Percentiles rank a stretch among this genome's conserved stretches.
Conservation (phyloP, 169 alveolate genomes). For the Amoebophrya sp. region DNA sequence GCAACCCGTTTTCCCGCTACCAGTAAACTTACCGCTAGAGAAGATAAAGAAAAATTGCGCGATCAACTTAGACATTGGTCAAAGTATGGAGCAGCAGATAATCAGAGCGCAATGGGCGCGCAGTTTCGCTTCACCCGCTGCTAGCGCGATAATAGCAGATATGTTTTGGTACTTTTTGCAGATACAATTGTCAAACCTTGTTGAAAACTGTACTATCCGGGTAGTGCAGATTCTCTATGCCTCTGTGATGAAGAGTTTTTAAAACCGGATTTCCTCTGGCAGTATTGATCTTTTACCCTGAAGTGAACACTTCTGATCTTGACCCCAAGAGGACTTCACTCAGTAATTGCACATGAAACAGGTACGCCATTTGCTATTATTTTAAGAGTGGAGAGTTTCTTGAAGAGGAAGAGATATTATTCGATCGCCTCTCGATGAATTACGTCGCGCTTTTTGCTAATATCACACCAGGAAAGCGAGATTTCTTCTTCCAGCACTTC, state of each 20-base stretch:
- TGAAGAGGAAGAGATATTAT: background rate
- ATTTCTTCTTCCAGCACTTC: background rate
- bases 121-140: background rate
- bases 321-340: no score
- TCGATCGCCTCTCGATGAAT: background rate
- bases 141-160: background rate
- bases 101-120: background rate
- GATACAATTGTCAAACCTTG: no score
- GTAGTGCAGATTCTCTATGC: no score
- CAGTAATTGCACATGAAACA: no score
- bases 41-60: background rate
- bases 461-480: background rate
- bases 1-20: background rate
- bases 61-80: background rate
- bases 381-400: background rate
- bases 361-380: background rate
- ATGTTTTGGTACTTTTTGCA: slow-evolving; percentile 13
- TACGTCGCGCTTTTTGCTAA: background rate
- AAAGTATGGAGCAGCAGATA: background rate
- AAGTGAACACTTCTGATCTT: no score
- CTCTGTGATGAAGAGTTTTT: no score
- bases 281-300: no score
- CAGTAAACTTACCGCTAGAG: background rate
- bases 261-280: no score
- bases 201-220: no score